Evolutionary conservation across 202 grass and related monocot genomes (phyloP), one percentile per base, ranked within the genome.

Genomic region (Musa balbisiana): DNA sequence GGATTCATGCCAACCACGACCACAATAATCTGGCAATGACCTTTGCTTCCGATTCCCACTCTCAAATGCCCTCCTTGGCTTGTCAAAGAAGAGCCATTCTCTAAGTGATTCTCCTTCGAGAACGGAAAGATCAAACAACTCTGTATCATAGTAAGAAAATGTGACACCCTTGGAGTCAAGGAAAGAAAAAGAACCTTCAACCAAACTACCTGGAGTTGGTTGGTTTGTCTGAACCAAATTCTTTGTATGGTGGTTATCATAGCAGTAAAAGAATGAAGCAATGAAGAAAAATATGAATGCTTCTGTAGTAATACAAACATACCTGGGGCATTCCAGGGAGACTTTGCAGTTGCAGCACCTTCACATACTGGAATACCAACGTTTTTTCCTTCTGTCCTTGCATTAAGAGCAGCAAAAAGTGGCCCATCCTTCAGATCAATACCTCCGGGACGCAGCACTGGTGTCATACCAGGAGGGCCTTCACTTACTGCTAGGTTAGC

Each of bases 11-110:
- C 93, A 97, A 72, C 93, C 93, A 80, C 93, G 87, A 2, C 93
- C 93, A 29, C 51, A 82, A 66, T 97, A 97, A 83, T 97, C 93
- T 81, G 93, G 93, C 74, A 97, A 78, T 26, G 93, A 92, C 8
- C 93, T 87, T 77, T 97, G 93, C 80, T 97, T 97, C 65, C 93
- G 71, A 53, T 85, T 97, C 73, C 93, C 93, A 76, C 90, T 90
- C 70, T 97, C 90, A 76, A 97, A 97, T 67, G 93, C 93, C 49
- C 87, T 84, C 79, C 93, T 86, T 33, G 93, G 93, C 80, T 91
- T 97, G 84, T 97, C 93, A 85, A 97, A 92, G 74, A 97, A 97
- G 53, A 97, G 80, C 93, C 90, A 97, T 63, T 97, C 93, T 87
- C 93, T 92, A 72, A 97, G 88, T 75, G 90, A 91, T 85, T 97